Evolutionary conservation across 208 protist genomes (phyloP).

Genomic region (Acanthamoeba castellanii): DNA sequence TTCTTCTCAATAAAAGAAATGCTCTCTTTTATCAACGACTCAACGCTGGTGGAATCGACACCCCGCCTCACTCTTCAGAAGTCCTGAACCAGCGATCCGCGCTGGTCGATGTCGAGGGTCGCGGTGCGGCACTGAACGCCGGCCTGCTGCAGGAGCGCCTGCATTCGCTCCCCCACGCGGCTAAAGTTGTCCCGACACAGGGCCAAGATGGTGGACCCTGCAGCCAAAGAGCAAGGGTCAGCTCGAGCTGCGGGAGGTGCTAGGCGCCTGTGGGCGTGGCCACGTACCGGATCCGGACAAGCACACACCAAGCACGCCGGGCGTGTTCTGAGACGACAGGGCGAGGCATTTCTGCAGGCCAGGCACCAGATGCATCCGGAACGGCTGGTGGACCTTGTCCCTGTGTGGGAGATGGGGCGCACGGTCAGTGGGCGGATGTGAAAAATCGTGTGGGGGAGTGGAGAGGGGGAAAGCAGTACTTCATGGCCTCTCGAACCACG

Average conservation of each 20-base stretch:
- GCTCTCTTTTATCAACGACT: no score
- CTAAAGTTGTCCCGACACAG: not conserved
- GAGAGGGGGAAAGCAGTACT: not conserved
- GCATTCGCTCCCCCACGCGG: not conserved
- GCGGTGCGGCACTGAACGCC: conserved; percentile 27
- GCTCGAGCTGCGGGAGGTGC: not conserved
- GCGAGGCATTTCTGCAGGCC: conserved; percentile 34
- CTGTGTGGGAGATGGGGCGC: not conserved
- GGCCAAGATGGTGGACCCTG: conserved; percentile 58
- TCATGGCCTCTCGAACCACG: not conserved
- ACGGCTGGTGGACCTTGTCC: conserved; percentile 72
- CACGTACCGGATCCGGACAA: conserved; percentile 37
- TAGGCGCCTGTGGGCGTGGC: no score
- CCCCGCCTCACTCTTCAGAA: not conserved
- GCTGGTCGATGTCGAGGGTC: conserved; percentile 20
- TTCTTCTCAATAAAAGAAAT: not conserved
- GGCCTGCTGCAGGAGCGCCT: not conserved
- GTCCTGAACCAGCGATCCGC: not conserved
- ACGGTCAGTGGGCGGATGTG: no score
- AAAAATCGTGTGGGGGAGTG: not conserved
- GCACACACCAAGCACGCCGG: conserved; percentile 62
- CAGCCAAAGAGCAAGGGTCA: not conserved
- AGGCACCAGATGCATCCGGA: conserved; percentile 50
- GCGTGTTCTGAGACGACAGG: not conserved
- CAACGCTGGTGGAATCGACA: no score